Conservation (phyloP, 2,329 filamentous ascomycete genomes). For the Botryotinia convoluta region DNA sequence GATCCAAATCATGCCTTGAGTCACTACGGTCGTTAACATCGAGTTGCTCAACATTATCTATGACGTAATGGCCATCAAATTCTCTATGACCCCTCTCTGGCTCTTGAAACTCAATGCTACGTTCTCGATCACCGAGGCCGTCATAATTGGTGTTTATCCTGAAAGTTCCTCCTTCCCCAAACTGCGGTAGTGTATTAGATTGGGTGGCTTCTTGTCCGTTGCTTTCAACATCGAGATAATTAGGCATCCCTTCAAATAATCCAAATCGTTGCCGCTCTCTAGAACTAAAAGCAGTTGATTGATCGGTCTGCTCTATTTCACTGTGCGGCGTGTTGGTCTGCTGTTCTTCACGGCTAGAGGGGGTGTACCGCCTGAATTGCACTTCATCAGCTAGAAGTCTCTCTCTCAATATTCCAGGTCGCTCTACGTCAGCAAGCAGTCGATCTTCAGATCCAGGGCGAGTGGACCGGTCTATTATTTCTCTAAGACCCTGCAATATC, state of each 20-base stretch:
- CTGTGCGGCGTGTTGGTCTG: neutral
- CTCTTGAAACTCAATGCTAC: neutral
- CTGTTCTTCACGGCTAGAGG: neutral
- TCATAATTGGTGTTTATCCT: neutral
- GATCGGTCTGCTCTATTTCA: neutral
- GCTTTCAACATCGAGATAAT: neutral
- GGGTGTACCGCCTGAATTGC: too few relatives aligned
- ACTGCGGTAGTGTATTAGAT: neutral
- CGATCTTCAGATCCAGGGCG: neutral
- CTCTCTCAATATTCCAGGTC: neutral
- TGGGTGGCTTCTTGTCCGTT: neutral
- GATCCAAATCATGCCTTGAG: slow-evolving; percentile 77
- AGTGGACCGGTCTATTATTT: neutral
- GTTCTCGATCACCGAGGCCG: slow-evolving; percentile 13
- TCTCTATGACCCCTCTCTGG: neutral
- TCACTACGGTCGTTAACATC: slow-evolving; percentile 74
- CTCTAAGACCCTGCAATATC: neutral
- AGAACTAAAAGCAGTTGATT: neutral
- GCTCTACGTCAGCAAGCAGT: neutral
- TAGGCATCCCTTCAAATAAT: neutral
- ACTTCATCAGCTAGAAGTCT: neutral
- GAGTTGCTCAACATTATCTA: slow-evolving; percentile 26
- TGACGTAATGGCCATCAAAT: neutral
- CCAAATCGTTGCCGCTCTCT: neutral
- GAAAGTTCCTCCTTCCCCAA: neutral